These are phyloP conservation scores for Corchorus capsularis DNA, from an alignment of 345 rosid species.

Conservation along the genomic window DNA sequence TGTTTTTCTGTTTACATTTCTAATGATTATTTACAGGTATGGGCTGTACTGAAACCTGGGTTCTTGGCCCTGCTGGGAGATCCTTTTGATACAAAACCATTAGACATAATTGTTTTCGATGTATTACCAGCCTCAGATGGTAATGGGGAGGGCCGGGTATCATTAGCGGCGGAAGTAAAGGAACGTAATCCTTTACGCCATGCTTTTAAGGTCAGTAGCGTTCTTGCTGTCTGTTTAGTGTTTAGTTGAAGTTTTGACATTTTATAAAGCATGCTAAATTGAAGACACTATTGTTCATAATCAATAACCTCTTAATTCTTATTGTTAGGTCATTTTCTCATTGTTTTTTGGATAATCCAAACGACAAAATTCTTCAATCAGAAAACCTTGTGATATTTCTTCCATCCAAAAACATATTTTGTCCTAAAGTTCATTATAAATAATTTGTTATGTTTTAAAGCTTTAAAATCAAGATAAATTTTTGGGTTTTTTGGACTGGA, in stretches of 20 bases:
- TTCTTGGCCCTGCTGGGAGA: slow-evolving; percentile 91
- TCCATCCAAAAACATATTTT: neutral
- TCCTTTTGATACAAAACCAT: slow-evolving; percentile 79
- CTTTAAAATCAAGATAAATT: neutral
- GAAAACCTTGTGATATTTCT: slow-evolving; percentile 1
- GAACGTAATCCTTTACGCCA: slow-evolving; percentile 94
- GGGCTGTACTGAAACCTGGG: slow-evolving; percentile 98
- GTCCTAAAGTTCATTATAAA: slow-evolving; percentile 5
- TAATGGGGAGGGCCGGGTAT: slow-evolving; percentile 71
- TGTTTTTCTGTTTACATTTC: neutral
- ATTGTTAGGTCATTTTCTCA: neutral
- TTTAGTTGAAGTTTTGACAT: neutral
- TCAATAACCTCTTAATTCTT: slow-evolving; percentile 6
- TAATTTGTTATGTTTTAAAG: no score
- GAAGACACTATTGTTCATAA: neutral
- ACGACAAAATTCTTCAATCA: neutral
- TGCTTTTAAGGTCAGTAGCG: slow-evolving; percentile 73
- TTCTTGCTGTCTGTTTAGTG: neutral
- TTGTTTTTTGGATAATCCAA: neutral
- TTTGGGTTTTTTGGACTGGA: neutral
- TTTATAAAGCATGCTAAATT: neutral
- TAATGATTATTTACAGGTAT: slow-evolving; percentile 59
- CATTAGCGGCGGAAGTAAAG: slow-evolving; percentile 81
- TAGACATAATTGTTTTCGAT: slow-evolving; percentile 91
- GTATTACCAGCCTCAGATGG: slow-evolving; percentile 91